phyloP scores from a whole-genome alignment of 805 yeast species.

The Nakazawaea ambrosiae region DNA sequence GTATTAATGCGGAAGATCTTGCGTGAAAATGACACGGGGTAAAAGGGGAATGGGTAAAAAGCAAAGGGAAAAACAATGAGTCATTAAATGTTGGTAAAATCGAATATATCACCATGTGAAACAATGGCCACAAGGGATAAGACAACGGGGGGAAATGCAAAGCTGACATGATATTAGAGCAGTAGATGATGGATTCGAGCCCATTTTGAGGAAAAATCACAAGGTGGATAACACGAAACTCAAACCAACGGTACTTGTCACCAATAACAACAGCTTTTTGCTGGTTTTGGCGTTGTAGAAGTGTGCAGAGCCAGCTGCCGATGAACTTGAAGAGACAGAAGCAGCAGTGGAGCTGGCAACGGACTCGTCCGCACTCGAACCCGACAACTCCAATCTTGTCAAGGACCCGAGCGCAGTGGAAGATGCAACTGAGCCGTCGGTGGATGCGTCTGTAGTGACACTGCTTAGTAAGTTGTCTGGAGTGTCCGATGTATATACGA shows the following conservation, averaged over 20 bases:
- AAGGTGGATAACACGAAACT: constrained; percentile 3
- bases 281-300: not conserved
- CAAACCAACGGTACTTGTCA: constrained; percentile 3
- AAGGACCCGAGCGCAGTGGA: not conserved
- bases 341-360: not conserved
- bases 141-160: no score
- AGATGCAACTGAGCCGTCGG: not conserved
- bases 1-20: no score
- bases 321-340: not conserved
- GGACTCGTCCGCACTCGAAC: not conserved
- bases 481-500: not conserved
- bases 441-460: not conserved
- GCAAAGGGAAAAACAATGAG: no score
- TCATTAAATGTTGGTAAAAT: no score
- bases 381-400: not conserved
- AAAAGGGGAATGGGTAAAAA: no score
- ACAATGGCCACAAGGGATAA: no score
- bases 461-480: not conserved
- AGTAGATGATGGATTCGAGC: no score
- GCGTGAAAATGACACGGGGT: no score
- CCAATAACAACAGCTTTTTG: not conserved
- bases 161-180: no score
- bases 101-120: no score
- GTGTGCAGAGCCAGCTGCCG: not conserved
- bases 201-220: no score